These are phyloP conservation scores for Sporothrix schenckii DNA, from an alignment of 2,329 filamentous ascomycete genomes.

Conservation along the genomic window DNA sequence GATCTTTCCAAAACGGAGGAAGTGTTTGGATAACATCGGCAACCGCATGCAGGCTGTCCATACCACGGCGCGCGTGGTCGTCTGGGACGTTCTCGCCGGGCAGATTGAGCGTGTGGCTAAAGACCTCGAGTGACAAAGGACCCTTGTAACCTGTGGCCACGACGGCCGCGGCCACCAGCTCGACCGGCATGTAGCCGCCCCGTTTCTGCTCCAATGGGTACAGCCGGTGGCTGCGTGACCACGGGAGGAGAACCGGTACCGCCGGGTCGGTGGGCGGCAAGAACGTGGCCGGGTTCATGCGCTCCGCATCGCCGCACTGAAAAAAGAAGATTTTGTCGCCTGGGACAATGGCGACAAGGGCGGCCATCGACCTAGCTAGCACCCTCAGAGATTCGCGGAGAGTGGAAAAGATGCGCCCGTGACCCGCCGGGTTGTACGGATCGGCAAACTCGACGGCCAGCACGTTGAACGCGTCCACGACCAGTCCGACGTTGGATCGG, in stretches of 20 bases:
- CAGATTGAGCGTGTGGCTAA: constrained; percentile 8
- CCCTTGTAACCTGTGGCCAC: constrained; percentile 14
- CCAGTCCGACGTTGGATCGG: constrained; percentile 14
- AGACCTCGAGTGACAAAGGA: background rate
- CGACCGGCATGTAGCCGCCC: constrained; percentile 11
- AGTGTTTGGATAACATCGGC: background rate
- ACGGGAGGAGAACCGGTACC: background rate
- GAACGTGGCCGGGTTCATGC: background rate
- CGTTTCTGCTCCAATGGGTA: background rate
- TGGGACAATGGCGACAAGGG: background rate
- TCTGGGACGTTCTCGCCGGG: background rate
- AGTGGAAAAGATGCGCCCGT: constrained; percentile 9
- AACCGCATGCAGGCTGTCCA: background rate
- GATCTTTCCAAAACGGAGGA: constrained; percentile 1
- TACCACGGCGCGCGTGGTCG: constrained; percentile 2
- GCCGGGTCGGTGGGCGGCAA: background rate
- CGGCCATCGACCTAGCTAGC: background rate
- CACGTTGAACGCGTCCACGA: constrained; percentile 21
- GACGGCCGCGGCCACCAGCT: constrained; percentile 1
- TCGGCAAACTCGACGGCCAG: constrained; percentile 22
- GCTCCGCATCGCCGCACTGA: constrained; percentile 18
- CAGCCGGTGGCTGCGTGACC: constrained; percentile 15
- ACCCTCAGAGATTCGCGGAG: background rate
- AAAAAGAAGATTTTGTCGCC: constrained; percentile 24
- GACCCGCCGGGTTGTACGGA: constrained; percentile 17